Evolutionary conservation across 1,139 yeast species (phyloP).

Genomic region (Geotrichum klebahnii): DNA sequence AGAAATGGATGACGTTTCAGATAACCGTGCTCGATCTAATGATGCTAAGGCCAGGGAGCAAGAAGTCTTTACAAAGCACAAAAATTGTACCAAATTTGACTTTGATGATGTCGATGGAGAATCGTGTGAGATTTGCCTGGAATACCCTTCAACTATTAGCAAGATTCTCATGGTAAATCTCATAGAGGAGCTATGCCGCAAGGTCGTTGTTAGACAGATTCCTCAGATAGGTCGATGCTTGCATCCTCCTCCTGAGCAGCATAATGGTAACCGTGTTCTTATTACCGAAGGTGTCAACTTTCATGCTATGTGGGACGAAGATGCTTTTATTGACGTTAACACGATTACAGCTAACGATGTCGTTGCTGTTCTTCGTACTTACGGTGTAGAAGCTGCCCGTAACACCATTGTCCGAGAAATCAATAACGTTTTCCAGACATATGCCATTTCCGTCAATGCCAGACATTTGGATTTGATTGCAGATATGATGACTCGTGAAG

Average conservation of each 20-base stretch:
- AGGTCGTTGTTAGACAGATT: conserved; percentile 89
- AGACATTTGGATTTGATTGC: conserved; percentile 97
- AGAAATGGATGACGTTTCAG: conserved; percentile 31
- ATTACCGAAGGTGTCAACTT: conserved; percentile 98
- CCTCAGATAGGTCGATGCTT: conserved; percentile 90
- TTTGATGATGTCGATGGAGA: conserved; percentile 85
- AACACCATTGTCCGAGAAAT: conserved; percentile 95
- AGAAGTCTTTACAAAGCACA: conserved; percentile 69
- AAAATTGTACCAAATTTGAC: conserved; percentile 70
- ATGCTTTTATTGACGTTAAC: conserved; percentile 83
- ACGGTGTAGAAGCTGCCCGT: conserved; percentile 98
- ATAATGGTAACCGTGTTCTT: conserved; percentile 54
- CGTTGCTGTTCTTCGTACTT: conserved; percentile 80
- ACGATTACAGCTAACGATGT: conserved; percentile 88
- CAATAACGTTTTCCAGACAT: conserved; percentile 91
- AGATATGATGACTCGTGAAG: conserved; percentile 99
- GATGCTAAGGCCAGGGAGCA: conserved; percentile 77
- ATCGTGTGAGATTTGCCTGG: conserved; percentile 89
- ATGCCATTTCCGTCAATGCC: conserved; percentile 87
- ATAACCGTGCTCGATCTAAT: neutral
- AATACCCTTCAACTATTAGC: conserved; percentile 79
- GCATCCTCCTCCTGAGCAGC: conserved; percentile 68
- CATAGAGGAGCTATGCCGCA: conserved; percentile 85
- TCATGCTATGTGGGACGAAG: conserved; percentile 97
- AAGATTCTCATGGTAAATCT: conserved; percentile 96